Conservation (phyloP, 1,139 yeast species). For the Geotrichum cucujoidarum region DNA sequence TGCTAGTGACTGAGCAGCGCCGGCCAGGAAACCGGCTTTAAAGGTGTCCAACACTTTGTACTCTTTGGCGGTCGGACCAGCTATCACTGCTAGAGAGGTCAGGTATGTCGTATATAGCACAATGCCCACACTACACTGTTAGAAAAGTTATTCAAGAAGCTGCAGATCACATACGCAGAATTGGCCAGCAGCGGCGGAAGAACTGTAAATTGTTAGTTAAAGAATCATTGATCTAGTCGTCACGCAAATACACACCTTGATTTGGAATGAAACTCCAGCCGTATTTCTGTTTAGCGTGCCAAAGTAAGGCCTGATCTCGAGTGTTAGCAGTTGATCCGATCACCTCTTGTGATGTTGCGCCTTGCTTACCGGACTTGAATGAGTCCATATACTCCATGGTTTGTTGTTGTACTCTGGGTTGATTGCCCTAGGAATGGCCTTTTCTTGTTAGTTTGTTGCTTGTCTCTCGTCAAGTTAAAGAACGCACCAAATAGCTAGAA, state of each 20-base stretch:
- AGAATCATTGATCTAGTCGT: not conserved
- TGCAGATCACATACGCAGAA: slow-evolving; percentile 44
- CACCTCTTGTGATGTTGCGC: no score
- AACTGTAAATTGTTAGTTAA: not conserved
- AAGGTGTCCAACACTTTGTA: slow-evolving; percentile 51
- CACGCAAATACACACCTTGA: slow-evolving; percentile 35
- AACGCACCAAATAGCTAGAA: no score
- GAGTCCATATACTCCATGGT: slow-evolving; percentile 67
- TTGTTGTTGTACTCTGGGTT: slow-evolving; percentile 37
- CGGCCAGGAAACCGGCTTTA: slow-evolving; percentile 80
- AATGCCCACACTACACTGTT: slow-evolving; percentile 52
- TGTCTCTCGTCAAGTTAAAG: no score
- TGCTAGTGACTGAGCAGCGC: slow-evolving; percentile 78
- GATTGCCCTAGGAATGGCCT: slow-evolving; percentile 37
- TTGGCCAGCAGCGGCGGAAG: slow-evolving; percentile 54
- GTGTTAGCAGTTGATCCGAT: no score
- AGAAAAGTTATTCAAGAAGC: not conserved
- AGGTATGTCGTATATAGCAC: slow-evolving; percentile 80
- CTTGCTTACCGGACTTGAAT: slow-evolving; percentile 48
- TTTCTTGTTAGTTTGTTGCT: no score
- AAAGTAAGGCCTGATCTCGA: slow-evolving; percentile 66
- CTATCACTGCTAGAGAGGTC: slow-evolving; percentile 33
- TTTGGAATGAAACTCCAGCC: slow-evolving; percentile 90
- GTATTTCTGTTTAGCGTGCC: slow-evolving; percentile 63
- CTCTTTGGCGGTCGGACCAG: slow-evolving; percentile 13